A percentile compares a stretch with the other conserved stretches of the same genome.
Conservation (phyloP, 495 filamentous ascomycete species). For the Pyrenula aspistea region DNA sequence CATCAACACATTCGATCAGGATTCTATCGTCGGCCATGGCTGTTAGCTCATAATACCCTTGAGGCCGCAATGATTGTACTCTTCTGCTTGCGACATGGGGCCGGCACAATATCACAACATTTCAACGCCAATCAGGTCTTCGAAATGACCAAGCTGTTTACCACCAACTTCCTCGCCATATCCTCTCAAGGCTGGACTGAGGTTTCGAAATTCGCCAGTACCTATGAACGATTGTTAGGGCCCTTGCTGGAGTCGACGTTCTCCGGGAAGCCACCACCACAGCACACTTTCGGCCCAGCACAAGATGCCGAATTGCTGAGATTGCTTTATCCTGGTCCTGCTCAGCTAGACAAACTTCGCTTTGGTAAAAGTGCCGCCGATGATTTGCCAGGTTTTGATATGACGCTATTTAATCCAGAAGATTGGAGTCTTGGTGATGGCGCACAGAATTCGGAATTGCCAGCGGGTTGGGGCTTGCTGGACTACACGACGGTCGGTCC, state of each 20-base stretch:
- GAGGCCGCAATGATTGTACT: neutral
- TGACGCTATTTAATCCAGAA: neutral
- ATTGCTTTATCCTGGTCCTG: neutral
- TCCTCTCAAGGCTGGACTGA: neutral
- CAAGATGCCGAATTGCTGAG: neutral
- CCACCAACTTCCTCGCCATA: neutral
- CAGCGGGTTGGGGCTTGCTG: neutral
- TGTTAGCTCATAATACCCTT: neutral
- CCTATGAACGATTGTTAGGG: neutral
- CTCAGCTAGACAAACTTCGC: neutral
- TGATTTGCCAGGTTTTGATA: neutral
- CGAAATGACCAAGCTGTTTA: neutral
- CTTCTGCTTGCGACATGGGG: neutral
- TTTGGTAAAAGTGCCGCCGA: neutral
- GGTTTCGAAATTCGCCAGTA: neutral
- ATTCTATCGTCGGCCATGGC: neutral
- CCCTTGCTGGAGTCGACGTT: neutral
- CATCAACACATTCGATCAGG: neutral
- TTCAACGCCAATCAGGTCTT: neutral
- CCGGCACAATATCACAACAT: neutral
- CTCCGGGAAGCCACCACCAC: neutral
- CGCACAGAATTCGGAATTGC: neutral
- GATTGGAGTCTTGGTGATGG: neutral
- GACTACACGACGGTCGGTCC: neutral
- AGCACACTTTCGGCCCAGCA: neutral